phyloP scores from a whole-genome alignment of 192 early-diverging fungal genomes.

The Mortierella alpina region DNA sequence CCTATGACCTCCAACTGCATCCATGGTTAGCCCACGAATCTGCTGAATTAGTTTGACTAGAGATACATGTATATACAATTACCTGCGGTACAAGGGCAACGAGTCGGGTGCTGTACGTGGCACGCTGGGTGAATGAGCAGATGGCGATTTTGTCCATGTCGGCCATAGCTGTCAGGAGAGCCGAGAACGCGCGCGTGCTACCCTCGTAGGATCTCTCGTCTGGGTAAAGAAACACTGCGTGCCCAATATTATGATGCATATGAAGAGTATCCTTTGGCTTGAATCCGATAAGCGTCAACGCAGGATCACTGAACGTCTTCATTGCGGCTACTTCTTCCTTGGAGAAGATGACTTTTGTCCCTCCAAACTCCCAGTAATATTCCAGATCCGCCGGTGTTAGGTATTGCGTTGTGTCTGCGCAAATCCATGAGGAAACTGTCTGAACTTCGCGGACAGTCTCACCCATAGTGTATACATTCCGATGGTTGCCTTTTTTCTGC shows the following conservation, averaged over 20 bases:
- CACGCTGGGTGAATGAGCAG: slow-evolving; percentile 69
- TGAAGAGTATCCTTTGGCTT: slow-evolving; percentile 61
- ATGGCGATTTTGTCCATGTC: slow-evolving; percentile 73
- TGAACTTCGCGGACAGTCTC: slow-evolving; percentile 66
- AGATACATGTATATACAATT: not conserved
- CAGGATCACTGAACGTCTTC: slow-evolving; percentile 71
- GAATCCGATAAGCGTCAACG: slow-evolving; percentile 79
- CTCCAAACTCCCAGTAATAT: slow-evolving; percentile 77
- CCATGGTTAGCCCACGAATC: not conserved
- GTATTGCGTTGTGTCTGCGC: slow-evolving; percentile 67
- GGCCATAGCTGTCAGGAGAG: slow-evolving; percentile 69
- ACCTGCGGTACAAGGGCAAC: slow-evolving; percentile 81
- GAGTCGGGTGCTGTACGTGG: slow-evolving; percentile 61
- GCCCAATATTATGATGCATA: slow-evolving; percentile 70
- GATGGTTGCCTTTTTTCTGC: slow-evolving; percentile 57
- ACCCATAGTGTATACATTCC: slow-evolving; percentile 60
- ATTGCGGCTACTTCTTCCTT: slow-evolving; percentile 74
- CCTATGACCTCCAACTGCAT: slow-evolving; percentile 62
- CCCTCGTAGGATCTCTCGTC: slow-evolving; percentile 79
- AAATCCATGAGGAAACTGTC: slow-evolving; percentile 68
- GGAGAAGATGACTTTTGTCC: slow-evolving; percentile 76
- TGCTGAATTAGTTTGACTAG: not conserved
- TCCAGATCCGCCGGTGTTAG: slow-evolving; percentile 71
- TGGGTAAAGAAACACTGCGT: slow-evolving; percentile 78
- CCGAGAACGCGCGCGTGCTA: slow-evolving; percentile 76